A percentile compares a stretch with the other conserved stretches of the same genome.
Conservation (phyloP, 768 basidiomycete genomes). For the Kwoniella bestiolae region DNA sequence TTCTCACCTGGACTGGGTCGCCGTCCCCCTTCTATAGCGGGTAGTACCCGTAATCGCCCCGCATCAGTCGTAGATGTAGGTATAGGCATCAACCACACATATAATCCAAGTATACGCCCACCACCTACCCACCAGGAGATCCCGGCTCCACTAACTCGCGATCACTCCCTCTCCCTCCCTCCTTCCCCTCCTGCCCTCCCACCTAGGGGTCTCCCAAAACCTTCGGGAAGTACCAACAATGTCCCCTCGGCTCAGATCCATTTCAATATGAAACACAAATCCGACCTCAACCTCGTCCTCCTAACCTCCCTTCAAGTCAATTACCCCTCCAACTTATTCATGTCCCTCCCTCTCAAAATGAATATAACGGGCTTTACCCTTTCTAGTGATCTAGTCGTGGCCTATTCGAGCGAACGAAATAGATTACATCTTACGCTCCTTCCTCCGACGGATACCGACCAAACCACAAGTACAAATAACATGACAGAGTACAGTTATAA, state of each 20-base stretch:
- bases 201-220: slow-evolving; percentile 11
- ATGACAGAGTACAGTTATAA: background rate
- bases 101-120: background rate
- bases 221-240: slow-evolving; percentile 45
- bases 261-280: slow-evolving; percentile 80
- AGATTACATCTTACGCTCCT: slow-evolving; percentile 86
- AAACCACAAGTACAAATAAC: background rate
- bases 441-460: slow-evolving; percentile 68
- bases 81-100: background rate
- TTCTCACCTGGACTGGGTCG: slow-evolving; percentile 15
- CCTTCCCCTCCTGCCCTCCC: slow-evolving; percentile 38
- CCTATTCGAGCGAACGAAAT: slow-evolving; percentile 80
- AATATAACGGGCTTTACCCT: slow-evolving; percentile 88
- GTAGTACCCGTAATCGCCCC: background rate
- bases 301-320: slow-evolving; percentile 94
- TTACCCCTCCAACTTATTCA: slow-evolving; percentile 93
- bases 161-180: slow-evolving; percentile 17
- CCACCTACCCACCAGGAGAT: too few species aligned
- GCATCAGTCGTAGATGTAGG: slow-evolving; percentile 1
- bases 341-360: slow-evolving; percentile 93
- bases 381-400: slow-evolving; percentile 82
- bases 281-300: slow-evolving; percentile 83
- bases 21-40: background rate
- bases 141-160: background rate
- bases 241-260: slow-evolving; percentile 81